phyloP scores from a whole-genome alignment of 306 rosid genomes.

The Fagus sylvatica region DNA sequence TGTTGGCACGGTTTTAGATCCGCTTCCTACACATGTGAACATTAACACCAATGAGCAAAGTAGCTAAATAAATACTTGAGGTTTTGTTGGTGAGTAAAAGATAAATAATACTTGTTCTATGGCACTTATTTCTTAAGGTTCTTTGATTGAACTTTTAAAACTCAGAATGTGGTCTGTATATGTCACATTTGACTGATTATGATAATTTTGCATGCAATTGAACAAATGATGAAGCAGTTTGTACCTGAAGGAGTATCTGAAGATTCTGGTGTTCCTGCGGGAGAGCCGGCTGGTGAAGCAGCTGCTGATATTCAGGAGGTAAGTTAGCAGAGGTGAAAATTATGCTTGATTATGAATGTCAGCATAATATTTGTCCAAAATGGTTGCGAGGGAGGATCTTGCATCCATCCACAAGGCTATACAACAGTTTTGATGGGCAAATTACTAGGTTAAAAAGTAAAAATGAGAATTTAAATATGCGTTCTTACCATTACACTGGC shows the following conservation, averaged over 20 bases:
- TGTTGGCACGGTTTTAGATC: constrained; percentile 58
- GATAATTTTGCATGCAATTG: neutral
- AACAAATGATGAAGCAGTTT: neutral
- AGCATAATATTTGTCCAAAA: neutral
- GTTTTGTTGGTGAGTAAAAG: too few species aligned
- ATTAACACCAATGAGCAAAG: neutral
- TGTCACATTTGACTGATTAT: neutral
- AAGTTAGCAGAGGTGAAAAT: constrained; percentile 21
- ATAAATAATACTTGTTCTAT: neutral
- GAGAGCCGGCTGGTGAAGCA: constrained; percentile 62
- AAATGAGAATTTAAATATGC: neutral
- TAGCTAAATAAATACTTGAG: neutral
- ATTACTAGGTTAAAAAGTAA: neutral
- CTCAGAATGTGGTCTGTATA: neutral
- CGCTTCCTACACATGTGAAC: constrained; percentile 47
- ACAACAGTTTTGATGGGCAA: neutral
- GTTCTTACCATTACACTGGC: constrained; percentile 59
- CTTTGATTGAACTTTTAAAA: neutral
- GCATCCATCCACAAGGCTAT: neutral
- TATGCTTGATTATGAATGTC: neutral
- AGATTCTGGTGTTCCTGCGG: constrained; percentile 62
- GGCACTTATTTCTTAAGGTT: neutral
- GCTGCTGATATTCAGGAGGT: constrained; percentile 32
- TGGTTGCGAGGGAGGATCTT: neutral
- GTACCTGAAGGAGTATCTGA: constrained; percentile 69